Evolutionary conservation across 73 alveolate species (phyloP), one percentile per base, ranked within the genome.

Genomic region (Paramecium primaurelia): DNA sequence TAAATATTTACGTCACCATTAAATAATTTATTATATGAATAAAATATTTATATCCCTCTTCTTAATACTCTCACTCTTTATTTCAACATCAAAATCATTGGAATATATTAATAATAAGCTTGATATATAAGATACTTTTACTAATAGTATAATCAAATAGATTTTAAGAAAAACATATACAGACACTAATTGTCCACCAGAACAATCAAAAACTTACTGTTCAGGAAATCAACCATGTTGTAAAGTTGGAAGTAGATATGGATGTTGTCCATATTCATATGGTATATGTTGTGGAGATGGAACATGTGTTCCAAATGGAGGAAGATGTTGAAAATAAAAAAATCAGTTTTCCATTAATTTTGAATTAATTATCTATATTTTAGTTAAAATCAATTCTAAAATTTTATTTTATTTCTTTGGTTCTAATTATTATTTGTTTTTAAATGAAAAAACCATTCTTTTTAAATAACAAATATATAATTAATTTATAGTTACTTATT

Each of bases 201-300:
- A 40, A 7, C 34, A 80, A 80, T 80, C 75, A 18, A 80, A 80
- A 11, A 80, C 91, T 26, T 80, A 80, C 8, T 80, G 91, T 20
- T 25, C 73, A 22, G 91, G 91, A 11, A 44, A 16, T 25, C 45
- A 40, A 22, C 91, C 91, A 5, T 80, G 91, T 18, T 80, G 91
- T 18, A 28, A 80, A 47, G 32, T 38, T 18, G 58, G 58, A 44
- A 26, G n/a, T 10, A 45, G 42, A 22, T 80, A 80, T 80, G 91
- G 91, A 40, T 80, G 91, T 11, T 80, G 91, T 28, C 91, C 91
- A 0, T 80, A 80, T 22, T 80, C 91, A 10, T 80, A 45, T 80
- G 91, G 91, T 8, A 18, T 42, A 22, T 80, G 91, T 47, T 80
- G 91, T 44, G 71, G 49, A 45, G 91, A 80, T 45, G 91, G 91